These are phyloP conservation scores for Maudiozyma pseudohumilis DNA, from an alignment of 805 yeast genomes.

Conservation along the genomic window DNA sequence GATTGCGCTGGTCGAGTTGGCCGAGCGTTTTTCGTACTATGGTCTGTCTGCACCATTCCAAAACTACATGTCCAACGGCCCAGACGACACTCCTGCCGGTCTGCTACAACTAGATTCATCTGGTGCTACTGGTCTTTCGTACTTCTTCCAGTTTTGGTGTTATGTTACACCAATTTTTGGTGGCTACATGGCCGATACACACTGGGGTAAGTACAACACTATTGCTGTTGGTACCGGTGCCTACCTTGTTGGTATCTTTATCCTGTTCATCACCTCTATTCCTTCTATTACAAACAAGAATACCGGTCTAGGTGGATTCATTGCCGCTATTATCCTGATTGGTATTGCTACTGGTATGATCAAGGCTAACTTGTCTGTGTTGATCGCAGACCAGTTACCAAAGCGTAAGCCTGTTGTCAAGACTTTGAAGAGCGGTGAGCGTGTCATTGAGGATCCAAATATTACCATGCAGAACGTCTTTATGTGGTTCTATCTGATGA, in stretches of 20 bases:
- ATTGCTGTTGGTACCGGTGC: slow-evolving; percentile 50
- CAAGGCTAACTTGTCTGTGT: slow-evolving; percentile 57
- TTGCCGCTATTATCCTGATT: slow-evolving; percentile 36
- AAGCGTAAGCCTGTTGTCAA: slow-evolving; percentile 50
- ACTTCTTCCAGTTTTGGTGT: slow-evolving; percentile 75
- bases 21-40: slow-evolving; percentile 75
- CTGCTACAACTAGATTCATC: slow-evolving; percentile 49
- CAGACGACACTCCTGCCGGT: slow-evolving; percentile 37
- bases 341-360: slow-evolving; percentile 79
- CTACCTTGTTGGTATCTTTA: slow-evolving; percentile 52
- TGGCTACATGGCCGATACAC: slow-evolving; percentile 67
- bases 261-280: slow-evolving; percentile 59
- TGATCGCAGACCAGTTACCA: slow-evolving; percentile 68
- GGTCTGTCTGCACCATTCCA: slow-evolving; percentile 69
- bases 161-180: slow-evolving; percentile 72
- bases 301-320: slow-evolving; percentile 55
- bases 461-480: slow-evolving; percentile 65
- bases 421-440: slow-evolving; percentile 50
- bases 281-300: slow-evolving; percentile 42
- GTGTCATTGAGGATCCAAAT: slow-evolving; percentile 59
- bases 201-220: slow-evolving; percentile 62
- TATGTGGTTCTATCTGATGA: slow-evolving; percentile 66
- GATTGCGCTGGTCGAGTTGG: slow-evolving; percentile 59
- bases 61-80: slow-evolving; percentile 61
- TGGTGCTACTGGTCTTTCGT: slow-evolving; percentile 62